Base-by-base conservation (phyloP, 2,329 filamentous ascomycete genomes). In the Drechmeria coniospora region DNA sequence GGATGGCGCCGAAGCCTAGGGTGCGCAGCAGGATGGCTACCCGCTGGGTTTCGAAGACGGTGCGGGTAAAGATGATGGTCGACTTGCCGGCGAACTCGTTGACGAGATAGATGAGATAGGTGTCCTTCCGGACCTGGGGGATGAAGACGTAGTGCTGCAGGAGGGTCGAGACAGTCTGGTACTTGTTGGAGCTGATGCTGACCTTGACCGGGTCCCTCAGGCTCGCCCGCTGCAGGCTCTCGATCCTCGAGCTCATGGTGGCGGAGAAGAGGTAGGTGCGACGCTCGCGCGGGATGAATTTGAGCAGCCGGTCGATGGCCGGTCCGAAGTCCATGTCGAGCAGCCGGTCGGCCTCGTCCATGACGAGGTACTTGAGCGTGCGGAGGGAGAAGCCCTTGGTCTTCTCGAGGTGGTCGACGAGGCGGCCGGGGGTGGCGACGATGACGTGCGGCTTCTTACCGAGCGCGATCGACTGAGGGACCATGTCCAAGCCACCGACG, bases 381-480 rank as follows among this genome's bases (percentile, higher is more conserved):
- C 79, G 70, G 26, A 95, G 59, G 2, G 79, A 86, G 55, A 98
- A 95, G 8, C 90, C 87, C 53, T 93, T 94, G 2, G 90, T 98
- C 55, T 93, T 93, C 50, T 95, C 84, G 7, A 95, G 60, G 43
- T 98, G 90, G 44, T 95, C 90, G 4, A 94, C 63, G 14, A 94
- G 59, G 31, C 87, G 73, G 28, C 86, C 87, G 0, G 87, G 87
- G 0, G 87, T 94, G 1, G 87, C 87, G 21, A 95, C 86, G 14
- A 95, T 63, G 15, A 98, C 76, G 45, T 98, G 90, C 6, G 90
- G 90, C 43, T 87, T 87, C 65, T 93, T 94, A n/a, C 80, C 83
- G 1, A 98, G 68, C 0, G 86, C 79, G 37, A 98, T 92, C 1
- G 79, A 57, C 50, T 98, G 90, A 0, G 81, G 70, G 1, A 94